Evolutionary conservation across 148 eudicot genomes (phyloP).

Genomic region (Rhododendron williamsianum): DNA sequence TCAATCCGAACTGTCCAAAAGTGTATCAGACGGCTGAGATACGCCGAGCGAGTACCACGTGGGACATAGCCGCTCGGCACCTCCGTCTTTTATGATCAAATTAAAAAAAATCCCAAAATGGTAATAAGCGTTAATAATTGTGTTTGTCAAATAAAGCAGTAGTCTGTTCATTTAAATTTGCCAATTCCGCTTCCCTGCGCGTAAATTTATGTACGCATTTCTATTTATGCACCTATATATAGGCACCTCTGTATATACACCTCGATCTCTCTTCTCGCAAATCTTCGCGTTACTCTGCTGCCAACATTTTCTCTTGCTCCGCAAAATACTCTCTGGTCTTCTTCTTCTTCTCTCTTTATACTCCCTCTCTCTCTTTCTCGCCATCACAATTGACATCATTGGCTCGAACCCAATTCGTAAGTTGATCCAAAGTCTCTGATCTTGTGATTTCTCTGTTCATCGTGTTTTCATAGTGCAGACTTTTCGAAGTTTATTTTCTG

Average conservation of each 20-base stretch:
- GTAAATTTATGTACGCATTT: no score
- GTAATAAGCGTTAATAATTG: no score
- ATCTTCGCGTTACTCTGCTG: neutral
- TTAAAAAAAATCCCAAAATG: no score
- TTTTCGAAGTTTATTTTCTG: neutral
- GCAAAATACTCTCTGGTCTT: neutral
- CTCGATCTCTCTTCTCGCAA: constrained; percentile 2
- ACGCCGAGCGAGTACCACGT: no score
- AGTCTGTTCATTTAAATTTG: no score
- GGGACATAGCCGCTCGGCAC: no score
- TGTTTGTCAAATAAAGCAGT: no score
- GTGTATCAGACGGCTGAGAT: no score
- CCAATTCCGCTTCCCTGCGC: no score
- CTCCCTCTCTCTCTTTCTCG: neutral
- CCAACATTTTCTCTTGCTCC: neutral
- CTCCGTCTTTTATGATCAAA: no score
- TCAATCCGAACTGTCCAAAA: no score
- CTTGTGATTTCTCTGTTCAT: neutral
- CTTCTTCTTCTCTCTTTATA: neutral
- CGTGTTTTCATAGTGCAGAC: neutral
- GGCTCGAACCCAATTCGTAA: neutral
- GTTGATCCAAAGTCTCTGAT: neutral
- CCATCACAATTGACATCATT: neutral
- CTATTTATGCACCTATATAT: neutral
- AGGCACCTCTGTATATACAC: neutral